Evolutionary conservation across 2,329 filamentous ascomycete genomes (phyloP).

Genomic region (Colletotrichum sp.): DNA sequence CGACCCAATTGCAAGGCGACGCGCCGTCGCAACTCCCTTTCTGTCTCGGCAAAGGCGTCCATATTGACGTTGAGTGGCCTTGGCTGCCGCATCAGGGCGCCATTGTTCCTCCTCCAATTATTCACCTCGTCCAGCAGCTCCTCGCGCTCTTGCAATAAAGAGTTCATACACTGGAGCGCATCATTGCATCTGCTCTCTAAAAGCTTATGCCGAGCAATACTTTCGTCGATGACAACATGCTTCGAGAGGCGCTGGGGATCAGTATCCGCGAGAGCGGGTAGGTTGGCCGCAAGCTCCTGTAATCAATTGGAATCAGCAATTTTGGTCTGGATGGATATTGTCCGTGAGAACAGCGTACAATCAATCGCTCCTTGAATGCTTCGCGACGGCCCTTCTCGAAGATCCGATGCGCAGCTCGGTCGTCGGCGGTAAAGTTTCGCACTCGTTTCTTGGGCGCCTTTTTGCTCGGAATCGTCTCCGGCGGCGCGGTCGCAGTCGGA

Average conservation of each 20-base stretch:
- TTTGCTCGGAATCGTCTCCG: background rate
- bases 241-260: slow-evolving; percentile 42
- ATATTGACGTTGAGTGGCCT: background rate
- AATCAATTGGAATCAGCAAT: background rate
- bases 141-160: slow-evolving; percentile 29
- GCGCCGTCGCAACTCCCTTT: background rate
- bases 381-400: slow-evolving; percentile 46
- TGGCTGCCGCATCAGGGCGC: background rate
- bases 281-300: slow-evolving; percentile 38
- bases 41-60: background rate
- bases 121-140: slow-evolving; percentile 32
- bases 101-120: slow-evolving; percentile 20
- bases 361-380: slow-evolving; percentile 41
- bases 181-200: slow-evolving; percentile 24
- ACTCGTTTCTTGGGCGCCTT: slow-evolving; percentile 34
- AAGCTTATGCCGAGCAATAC: slow-evolving; percentile 32
- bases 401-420: slow-evolving; percentile 42
- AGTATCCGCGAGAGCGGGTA: slow-evolving; percentile 34
- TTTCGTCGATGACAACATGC: slow-evolving; percentile 40
- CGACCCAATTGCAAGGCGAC: background rate
- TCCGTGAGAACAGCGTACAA: slow-evolving; percentile 27
- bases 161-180: slow-evolving; percentile 20
- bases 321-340: background rate
- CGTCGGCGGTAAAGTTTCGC: slow-evolving; percentile 42
- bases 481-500: background rate